Conservation (phyloP, 345 rosid species). For the Populus alba region DNA sequence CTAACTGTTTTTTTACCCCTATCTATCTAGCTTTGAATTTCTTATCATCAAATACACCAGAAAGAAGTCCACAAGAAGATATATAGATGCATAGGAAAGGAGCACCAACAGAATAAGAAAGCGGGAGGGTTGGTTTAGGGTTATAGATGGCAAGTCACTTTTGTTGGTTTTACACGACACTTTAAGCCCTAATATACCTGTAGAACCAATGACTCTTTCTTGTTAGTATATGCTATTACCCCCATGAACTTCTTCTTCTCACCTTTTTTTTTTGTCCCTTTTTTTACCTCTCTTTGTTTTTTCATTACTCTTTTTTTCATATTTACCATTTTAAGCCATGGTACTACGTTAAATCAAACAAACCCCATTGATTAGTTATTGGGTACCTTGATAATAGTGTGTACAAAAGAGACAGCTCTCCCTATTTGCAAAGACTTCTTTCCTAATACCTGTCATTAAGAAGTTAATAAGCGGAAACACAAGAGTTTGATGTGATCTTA, state of each 20-base stretch:
- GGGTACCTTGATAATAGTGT: conserved; percentile 20
- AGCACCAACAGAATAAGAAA: conserved; percentile 32
- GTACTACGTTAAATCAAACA: conserved; percentile 47
- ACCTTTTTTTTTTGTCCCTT: conserved; percentile 4
- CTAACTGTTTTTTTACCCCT: not conserved
- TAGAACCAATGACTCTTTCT: conserved; percentile 39
- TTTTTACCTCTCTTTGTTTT: not conserved
- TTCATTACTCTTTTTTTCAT: not conserved
- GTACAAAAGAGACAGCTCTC: conserved; percentile 47
- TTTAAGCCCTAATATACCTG: conserved; percentile 23
- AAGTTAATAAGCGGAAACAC: conserved; percentile 14
- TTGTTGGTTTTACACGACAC: conserved; percentile 72
- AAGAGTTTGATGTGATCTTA: not conserved
- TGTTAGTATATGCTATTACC: conserved; percentile 20
- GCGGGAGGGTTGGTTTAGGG: conserved; percentile 56
- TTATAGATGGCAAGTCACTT: conserved; percentile 72
- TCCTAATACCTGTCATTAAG: conserved; percentile 32
- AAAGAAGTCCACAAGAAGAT: conserved; percentile 39
- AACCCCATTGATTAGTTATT: conserved; percentile 16
- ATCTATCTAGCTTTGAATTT: not conserved
- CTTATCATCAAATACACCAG: conserved; percentile 30
- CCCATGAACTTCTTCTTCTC: conserved; percentile 27
- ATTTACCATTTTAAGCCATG: conserved; percentile 25
- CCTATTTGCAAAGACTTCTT: conserved; percentile 35
- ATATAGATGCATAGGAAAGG: conserved; percentile 31